Evolutionary conservation across 2,329 filamentous ascomycete species (phyloP).

Genomic region (Emergomyces orientalis): DNA sequence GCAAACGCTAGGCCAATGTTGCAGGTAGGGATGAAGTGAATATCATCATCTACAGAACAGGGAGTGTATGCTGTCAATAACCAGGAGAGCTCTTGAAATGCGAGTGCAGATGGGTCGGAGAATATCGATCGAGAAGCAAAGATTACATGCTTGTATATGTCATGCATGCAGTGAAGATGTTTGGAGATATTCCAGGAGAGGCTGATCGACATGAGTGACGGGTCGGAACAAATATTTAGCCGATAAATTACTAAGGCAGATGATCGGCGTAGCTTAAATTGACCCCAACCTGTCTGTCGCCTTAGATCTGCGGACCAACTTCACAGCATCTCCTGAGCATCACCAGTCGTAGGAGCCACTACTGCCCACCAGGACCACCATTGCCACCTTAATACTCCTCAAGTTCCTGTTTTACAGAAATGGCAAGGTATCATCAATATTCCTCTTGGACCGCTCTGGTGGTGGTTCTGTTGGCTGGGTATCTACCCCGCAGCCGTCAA

Average conservation of each 20-base stretch:
- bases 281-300: not conserved
- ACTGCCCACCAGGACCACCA: not conserved
- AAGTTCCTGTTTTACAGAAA: not conserved
- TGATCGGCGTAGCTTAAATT: slow-evolving; percentile 2
- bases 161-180: not conserved
- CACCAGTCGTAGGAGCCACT: no score
- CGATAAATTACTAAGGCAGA: not conserved
- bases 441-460: not conserved
- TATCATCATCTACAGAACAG: not conserved
- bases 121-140: not conserved
- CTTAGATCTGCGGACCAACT: no score
- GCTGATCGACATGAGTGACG: not conserved
- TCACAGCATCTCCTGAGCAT: not conserved
- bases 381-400: not conserved
- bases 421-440: not conserved
- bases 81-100: not conserved
- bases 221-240: not conserved
- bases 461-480: not conserved
- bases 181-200: no score
- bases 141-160: not conserved
- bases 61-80: not conserved
- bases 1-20: not conserved
- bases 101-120: not conserved
- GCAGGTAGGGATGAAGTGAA: not conserved
- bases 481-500: no score